Conservation (phyloP, 371 early-diverging fungal genomes). For the Apophysomyces sp. region DNA sequence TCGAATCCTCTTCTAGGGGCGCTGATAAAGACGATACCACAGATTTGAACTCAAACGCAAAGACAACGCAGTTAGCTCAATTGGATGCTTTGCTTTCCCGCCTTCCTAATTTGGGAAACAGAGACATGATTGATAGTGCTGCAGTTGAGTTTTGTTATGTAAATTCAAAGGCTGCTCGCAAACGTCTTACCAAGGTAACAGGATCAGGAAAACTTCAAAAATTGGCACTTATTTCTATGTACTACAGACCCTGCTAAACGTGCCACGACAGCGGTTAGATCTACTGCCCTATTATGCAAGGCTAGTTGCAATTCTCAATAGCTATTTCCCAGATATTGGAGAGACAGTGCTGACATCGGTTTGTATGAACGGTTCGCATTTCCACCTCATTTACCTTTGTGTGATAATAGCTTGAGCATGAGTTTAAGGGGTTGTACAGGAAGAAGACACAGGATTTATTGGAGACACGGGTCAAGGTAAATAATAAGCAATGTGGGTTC, state of each 20-base stretch:
- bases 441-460: conserved; percentile 69
- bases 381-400: neutral
- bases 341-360: conserved; percentile 65
- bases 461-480: conserved; percentile 75
- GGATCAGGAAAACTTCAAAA: neutral
- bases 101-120: conserved; percentile 78
- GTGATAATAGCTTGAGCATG: conserved; percentile 62
- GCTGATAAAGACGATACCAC: conserved; percentile 34
- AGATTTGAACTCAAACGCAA: conserved; percentile 32
- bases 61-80: conserved; percentile 53
- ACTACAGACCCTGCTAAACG: conserved; percentile 62
- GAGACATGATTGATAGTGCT: conserved; percentile 83
- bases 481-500: neutral
- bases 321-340: conserved; percentile 86
- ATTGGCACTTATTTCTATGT: neutral
- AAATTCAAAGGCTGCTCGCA: conserved; percentile 79
- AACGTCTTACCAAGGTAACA: conserved; percentile 65
- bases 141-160: conserved; percentile 93
- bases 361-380: conserved; percentile 4
- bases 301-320: conserved; percentile 83
- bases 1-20: neutral
- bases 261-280: conserved; percentile 82
- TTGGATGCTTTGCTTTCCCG: conserved; percentile 71
- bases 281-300: conserved; percentile 91
- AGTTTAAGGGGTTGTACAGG: conserved; percentile 71